Percentiles rank a stretch among this genome's conserved stretches.
Evolutionary conservation across 768 basidiomycete genomes (phyloP).

Genomic region (Epithele typhae): DNA sequence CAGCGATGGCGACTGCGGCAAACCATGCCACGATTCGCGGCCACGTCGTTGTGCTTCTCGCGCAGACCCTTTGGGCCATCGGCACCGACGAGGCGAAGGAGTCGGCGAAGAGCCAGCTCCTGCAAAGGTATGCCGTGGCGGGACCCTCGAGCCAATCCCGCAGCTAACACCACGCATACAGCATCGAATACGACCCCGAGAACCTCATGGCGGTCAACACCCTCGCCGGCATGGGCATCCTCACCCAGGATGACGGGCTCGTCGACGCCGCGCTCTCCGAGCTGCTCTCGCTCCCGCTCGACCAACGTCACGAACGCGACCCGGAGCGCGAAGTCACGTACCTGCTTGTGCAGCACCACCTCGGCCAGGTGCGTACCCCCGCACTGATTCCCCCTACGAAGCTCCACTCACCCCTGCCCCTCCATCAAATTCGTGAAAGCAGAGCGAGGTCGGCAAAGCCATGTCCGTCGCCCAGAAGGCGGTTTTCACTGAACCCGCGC

Average conservation of each 20-base stretch:
- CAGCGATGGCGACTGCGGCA: slow-evolving; percentile 52
- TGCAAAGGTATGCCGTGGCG: slow-evolving; percentile 66
- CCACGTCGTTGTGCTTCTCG: slow-evolving; percentile 74
- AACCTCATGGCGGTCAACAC: slow-evolving; percentile 79
- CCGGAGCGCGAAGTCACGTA: slow-evolving; percentile 65
- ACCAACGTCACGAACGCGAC: slow-evolving; percentile 63
- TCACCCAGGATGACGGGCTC: slow-evolving; percentile 72
- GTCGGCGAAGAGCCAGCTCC: slow-evolving; percentile 67
- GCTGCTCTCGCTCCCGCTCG: slow-evolving; percentile 62
- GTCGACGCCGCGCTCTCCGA: slow-evolving; percentile 87
- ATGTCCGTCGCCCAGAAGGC: slow-evolving; percentile 51
- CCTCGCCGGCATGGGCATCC: slow-evolving; percentile 85
- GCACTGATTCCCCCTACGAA: no score
- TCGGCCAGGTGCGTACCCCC: slow-evolving; percentile 60
- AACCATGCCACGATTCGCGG: slow-evolving; percentile 49
- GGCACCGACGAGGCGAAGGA: slow-evolving; percentile 74
- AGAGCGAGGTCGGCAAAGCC: slow-evolving; percentile 51
- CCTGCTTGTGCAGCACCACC: slow-evolving; percentile 66
- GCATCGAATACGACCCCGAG: slow-evolving; percentile 73
- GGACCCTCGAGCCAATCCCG: no score
- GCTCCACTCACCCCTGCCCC: neutral
- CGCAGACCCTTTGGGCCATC: slow-evolving; percentile 81
- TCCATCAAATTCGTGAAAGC: neutral
- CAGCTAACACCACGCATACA: slow-evolving; percentile 27
- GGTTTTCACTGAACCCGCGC: slow-evolving; percentile 52